Conservation (phyloP, 2,329 filamentous ascomycete genomes). For the Fusarium nanum region DNA sequence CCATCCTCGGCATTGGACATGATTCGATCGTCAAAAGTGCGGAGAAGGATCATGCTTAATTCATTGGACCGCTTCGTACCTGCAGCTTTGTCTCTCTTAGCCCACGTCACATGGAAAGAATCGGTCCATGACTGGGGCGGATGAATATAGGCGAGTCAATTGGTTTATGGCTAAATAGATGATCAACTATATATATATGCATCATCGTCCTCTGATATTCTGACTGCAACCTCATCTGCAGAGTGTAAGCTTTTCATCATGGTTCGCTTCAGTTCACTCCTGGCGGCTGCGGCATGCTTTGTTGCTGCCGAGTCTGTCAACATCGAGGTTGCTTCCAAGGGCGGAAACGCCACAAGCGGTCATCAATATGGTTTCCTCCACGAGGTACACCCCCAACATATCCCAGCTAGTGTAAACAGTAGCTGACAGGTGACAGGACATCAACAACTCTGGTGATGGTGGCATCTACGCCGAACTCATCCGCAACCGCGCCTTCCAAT, state of each 20-base stretch:
- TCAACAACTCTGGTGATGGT: constrained; percentile 77
- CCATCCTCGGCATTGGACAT: constrained; percentile 16
- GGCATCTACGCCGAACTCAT: constrained; percentile 79
- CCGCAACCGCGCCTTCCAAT: constrained; percentile 77
- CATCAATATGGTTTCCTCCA: constrained; percentile 61
- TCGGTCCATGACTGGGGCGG: constrained; percentile 4
- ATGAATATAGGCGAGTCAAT: not conserved
- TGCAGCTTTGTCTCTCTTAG: not conserved
- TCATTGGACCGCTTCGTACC: constrained; percentile 36
- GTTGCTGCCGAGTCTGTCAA: constrained; percentile 46
- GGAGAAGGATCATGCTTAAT: constrained; percentile 14
- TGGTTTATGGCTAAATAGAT: not conserved
- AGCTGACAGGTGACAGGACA: constrained; percentile 57
- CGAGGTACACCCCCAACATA: too few relatives aligned
- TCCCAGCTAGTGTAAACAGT: too few relatives aligned
- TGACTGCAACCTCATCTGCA: constrained; percentile 2
- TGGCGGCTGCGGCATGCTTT: constrained; percentile 31
- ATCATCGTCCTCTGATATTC: not conserved
- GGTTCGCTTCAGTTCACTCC: constrained; percentile 36
- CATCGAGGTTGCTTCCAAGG: constrained; percentile 53
- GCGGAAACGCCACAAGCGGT: constrained; percentile 57
- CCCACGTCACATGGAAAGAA: not conserved
- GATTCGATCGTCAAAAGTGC: constrained; percentile 28
- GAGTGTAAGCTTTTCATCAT: constrained; percentile 16
- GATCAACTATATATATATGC: constrained; percentile 4